A percentile compares a stretch with the other conserved stretches of the same genome.
phyloP scores from a whole-genome alignment of 2,329 filamentous ascomycete species.

The Pyrenochaeta sp. region DNA sequence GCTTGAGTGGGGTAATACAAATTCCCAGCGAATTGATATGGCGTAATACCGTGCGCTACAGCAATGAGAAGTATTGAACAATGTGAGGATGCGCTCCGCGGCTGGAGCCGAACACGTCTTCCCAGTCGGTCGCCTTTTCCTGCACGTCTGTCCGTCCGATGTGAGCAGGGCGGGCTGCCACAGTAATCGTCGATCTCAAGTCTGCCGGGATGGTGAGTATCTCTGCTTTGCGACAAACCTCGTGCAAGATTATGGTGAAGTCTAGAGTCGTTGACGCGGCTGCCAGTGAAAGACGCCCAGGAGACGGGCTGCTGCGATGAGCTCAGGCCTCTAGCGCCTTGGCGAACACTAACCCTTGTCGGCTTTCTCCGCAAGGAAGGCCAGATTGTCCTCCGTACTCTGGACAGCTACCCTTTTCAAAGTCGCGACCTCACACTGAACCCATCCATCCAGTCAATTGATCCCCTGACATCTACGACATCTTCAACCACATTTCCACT shows the following conservation, averaged over 20 bases:
- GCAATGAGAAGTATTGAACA: slow-evolving; percentile 31
- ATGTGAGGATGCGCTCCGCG: slow-evolving; percentile 13
- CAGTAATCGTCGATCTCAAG: background rate
- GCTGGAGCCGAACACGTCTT: slow-evolving; percentile 25
- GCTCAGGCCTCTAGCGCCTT: slow-evolving; percentile 19
- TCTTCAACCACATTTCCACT: slow-evolving; percentile 1
- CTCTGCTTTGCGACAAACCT: slow-evolving; percentile 22
- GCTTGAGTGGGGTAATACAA: slow-evolving; percentile 35
- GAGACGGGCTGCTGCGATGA: slow-evolving; percentile 18
- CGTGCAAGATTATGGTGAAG: slow-evolving; percentile 2
- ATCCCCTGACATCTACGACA: slow-evolving; percentile 1
- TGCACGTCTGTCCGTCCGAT: slow-evolving; percentile 9
- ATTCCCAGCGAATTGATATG: slow-evolving; percentile 29
- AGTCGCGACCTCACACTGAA: slow-evolving; percentile 22
- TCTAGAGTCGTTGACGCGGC: slow-evolving; percentile 22
- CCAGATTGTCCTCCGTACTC: slow-evolving; percentile 36
- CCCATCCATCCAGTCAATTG: slow-evolving; percentile 14
- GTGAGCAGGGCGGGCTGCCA: background rate
- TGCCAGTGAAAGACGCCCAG: slow-evolving; percentile 17
- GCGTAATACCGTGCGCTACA: slow-evolving; percentile 31
- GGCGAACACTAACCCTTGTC: slow-evolving; percentile 23
- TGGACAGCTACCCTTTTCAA: slow-evolving; percentile 25
- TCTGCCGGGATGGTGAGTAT: slow-evolving; percentile 11
- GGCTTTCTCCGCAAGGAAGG: slow-evolving; percentile 38
- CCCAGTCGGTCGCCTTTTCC: slow-evolving; percentile 11